Conservation (phyloP, 2,329 filamentous ascomycete genomes). For the Beauveria australis region DNA sequence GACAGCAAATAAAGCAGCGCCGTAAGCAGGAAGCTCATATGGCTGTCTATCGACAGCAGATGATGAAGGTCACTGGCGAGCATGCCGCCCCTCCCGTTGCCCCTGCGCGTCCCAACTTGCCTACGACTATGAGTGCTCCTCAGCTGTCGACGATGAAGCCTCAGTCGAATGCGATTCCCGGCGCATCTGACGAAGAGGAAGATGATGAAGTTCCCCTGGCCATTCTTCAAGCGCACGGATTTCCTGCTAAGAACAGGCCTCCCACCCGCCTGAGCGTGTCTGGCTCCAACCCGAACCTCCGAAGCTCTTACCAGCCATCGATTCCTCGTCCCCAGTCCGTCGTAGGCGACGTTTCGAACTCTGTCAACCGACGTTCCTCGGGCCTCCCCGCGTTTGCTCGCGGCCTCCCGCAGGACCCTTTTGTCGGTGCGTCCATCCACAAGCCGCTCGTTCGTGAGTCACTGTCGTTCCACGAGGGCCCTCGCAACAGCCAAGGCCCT, state of each 20-base stretch:
- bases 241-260: conserved; percentile 69
- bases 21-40: conserved; percentile 86
- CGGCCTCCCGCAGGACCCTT: conserved; percentile 76
- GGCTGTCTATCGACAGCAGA: conserved; percentile 83
- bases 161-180: conserved; percentile 39
- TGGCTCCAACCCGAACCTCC: conserved; percentile 59
- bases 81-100: conserved; percentile 26
- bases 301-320: conserved; percentile 56
- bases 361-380: conserved; percentile 23
- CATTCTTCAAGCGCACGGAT: conserved; percentile 82
- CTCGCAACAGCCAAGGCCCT: conserved; percentile 20
- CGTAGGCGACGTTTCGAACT: conserved; percentile 38
- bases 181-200: conserved; percentile 77
- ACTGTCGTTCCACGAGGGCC: conserved; percentile 57
- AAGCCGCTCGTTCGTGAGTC: conserved; percentile 67
- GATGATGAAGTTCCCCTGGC: conserved; percentile 84
- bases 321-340: conserved; percentile 31
- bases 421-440: conserved; percentile 69
- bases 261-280: conserved; percentile 58
- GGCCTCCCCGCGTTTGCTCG: conserved; percentile 75
- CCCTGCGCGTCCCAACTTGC: conserved; percentile 44
- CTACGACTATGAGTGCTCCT: conserved; percentile 54
- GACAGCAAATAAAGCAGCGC: conserved; percentile 64
- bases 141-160: conserved; percentile 39
- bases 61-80: conserved; percentile 93